Evolutionary conservation across 345 rosid genomes (phyloP).

Genomic region (Mangifera indica): DNA sequence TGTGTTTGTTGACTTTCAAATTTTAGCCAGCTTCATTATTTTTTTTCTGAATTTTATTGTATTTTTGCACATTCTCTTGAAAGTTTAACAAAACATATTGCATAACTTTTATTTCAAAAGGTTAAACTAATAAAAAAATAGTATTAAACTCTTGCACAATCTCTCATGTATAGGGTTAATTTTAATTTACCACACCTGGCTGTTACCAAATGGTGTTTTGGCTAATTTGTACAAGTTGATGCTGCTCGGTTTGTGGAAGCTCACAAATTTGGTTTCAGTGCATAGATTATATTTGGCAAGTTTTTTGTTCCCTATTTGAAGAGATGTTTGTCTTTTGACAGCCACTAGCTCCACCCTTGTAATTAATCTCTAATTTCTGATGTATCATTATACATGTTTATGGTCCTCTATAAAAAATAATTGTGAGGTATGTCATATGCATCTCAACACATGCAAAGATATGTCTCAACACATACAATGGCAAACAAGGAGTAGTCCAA

Average conservation of each 20-base stretch:
- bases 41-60: not conserved
- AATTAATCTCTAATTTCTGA: not conserved
- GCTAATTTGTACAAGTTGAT: not conserved
- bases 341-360: not conserved
- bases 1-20: not conserved
- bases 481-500: not conserved
- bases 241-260: not conserved
- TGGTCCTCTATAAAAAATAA: not conserved
- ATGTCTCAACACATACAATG: too few relatives aligned
- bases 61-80: not conserved
- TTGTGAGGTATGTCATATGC: not conserved
- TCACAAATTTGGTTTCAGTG: too few relatives aligned
- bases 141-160: not conserved
- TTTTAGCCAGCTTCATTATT: not conserved
- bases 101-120: not conserved
- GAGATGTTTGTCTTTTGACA: not conserved
- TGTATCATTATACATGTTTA: too few relatives aligned
- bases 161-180: not conserved
- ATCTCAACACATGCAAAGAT: not conserved
- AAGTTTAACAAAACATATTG: not conserved
- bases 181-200: not conserved
- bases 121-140: too few relatives aligned
- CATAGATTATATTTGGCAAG: too few relatives aligned
- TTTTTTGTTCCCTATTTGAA: not conserved
- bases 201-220: not conserved